Conservation (phyloP, 495 filamentous ascomycete genomes). For the Penicillium pulvis region DNA sequence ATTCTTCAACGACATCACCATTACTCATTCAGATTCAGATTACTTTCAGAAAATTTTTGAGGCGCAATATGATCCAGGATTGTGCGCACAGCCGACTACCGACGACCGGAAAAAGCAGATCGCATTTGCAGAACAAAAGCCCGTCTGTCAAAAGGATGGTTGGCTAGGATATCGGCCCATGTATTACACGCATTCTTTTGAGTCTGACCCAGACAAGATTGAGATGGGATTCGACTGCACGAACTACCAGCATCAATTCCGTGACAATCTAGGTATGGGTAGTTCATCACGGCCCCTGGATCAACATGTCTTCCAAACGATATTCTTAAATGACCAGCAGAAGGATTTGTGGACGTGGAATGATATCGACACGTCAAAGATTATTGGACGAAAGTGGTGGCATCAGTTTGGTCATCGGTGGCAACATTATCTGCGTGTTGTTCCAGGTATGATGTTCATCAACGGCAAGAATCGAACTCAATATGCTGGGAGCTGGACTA, state of each 20-base stretch:
- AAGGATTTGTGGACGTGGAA: constrained; percentile 69
- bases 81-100: constrained; percentile 52
- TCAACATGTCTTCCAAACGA: constrained; percentile 79
- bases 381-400: constrained; percentile 80
- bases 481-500: constrained; percentile 76
- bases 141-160: constrained; percentile 34
- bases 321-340: constrained; percentile 74
- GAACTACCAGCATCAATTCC: constrained; percentile 84
- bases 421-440: constrained; percentile 77
- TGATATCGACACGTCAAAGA: constrained; percentile 67
- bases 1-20: constrained; percentile 81
- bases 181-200: constrained; percentile 78
- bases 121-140: constrained; percentile 51
- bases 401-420: constrained; percentile 82
- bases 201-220: constrained; percentile 63
- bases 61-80: constrained; percentile 57
- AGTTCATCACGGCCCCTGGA: constrained; percentile 47
- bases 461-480: constrained; percentile 67
- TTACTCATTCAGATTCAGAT: constrained; percentile 74
- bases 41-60: constrained; percentile 82
- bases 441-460: constrained; percentile 80
- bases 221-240: constrained; percentile 89
- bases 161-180: constrained; percentile 68
- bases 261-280: constrained; percentile 45
- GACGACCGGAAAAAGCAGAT: constrained; percentile 51